These are phyloP conservation scores for Trapa incisa DNA, from an alignment of 345 rosid genomes.

Conservation along the genomic window DNA sequence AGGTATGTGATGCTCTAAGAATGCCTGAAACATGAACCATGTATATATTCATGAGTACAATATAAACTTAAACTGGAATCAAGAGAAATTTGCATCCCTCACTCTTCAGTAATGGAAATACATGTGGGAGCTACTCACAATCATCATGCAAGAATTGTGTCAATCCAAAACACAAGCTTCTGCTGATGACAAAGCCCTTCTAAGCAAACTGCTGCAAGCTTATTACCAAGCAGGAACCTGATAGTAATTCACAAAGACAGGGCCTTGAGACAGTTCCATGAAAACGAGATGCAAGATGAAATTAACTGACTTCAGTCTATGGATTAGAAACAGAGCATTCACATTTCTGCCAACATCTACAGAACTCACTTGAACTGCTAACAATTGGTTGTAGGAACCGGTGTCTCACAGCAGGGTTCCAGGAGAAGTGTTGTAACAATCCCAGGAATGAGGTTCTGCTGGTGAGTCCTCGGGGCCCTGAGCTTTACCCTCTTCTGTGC, in stretches of 20 bases:
- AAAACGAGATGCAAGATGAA: not conserved
- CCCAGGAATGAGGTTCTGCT: constrained; percentile 20
- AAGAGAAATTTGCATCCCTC: not conserved
- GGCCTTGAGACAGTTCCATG: not conserved
- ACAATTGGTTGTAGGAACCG: constrained; percentile 55
- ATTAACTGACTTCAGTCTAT: constrained; percentile 57
- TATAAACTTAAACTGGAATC: not conserved
- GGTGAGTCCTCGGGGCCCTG: constrained; percentile 9
- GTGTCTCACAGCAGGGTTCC: constrained; percentile 32
- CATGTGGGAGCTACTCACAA: constrained; percentile 38
- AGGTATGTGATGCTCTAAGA: constrained; percentile 71
- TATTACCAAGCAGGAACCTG: constrained; percentile 67
- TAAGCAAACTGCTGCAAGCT: constrained; percentile 56
- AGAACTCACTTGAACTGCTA: constrained; percentile 39
- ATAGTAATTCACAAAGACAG: constrained; percentile 4
- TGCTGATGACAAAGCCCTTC: constrained; percentile 76
- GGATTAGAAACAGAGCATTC: constrained; percentile 49
- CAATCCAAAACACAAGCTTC: constrained; percentile 95
- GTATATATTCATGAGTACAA: not conserved
- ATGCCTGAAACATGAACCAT: constrained; percentile 31
- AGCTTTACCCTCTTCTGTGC: constrained; percentile 40
- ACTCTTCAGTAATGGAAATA: not conserved
- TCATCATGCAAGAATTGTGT: constrained; percentile 77
- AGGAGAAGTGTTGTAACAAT: constrained; percentile 46
- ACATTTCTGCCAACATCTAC: constrained; percentile 45